Evolutionary conservation across 805 yeast species (phyloP), one percentile per base, ranked within the genome.

Genomic region (Spathaspora girioi): DNA sequence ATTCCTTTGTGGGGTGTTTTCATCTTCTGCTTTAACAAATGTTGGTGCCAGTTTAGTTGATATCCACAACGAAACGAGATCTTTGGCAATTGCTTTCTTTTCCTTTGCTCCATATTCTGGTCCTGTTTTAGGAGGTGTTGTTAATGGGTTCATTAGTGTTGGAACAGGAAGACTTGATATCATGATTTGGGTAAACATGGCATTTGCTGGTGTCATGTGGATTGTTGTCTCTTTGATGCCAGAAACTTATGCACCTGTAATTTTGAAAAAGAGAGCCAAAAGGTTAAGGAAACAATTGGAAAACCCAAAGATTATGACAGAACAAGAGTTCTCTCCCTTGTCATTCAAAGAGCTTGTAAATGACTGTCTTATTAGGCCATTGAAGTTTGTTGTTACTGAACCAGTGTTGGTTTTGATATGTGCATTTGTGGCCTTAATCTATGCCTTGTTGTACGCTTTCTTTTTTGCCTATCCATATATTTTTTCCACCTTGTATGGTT

Each of bases 381-480:
- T 93, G 55, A 83, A 81, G 63, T 87, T 90, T 64, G 82, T 83
- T 15, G 67, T 81, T 18, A 82, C 92, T 26, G 97, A 91, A 67
- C 96, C 96, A 3, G 96, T 90, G 26, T 73, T 91, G 61, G 94
- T 84, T 62, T 73, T 89, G 58, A 82, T 91, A 77, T 89, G 96
- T 68, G 80, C 82, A 59, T 91, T 89, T 68, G 93, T 91, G 54
- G 91, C 96, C 56, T 77, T 91, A 65, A 89, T 91, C 67, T 91
- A 91, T 73, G 86, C 97, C n/a, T 76, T 91, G 65, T 76, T 91
- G 48, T 91, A 91, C 63, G 97, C 96, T 11, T 91, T 91, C 76
- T 91, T 91, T 83, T 91, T 90, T 71, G 97, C 97, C 0, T 91
- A 87, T 70, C 97, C 97, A 4, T 96, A 86, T 49, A 89, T 91